phyloP scores from a whole-genome alignment of 1,139 yeast species.

The Hyphopichia fennica region DNA sequence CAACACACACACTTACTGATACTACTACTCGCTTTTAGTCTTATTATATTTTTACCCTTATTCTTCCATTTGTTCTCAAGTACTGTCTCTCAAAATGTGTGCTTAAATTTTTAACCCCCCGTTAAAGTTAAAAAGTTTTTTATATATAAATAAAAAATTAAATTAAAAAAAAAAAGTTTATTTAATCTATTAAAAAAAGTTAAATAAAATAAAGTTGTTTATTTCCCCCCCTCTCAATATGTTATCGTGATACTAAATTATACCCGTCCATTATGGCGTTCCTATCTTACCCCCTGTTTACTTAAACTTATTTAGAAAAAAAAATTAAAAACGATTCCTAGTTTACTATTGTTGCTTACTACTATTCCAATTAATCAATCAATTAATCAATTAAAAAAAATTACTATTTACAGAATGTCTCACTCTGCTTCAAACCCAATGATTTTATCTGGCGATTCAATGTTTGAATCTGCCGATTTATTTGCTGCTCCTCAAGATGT shows the following conservation, averaged over 20 bases:
- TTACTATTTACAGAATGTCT: conserved; percentile 19
- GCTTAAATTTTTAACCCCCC: conserved; percentile 26
- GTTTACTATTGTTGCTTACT: not conserved
- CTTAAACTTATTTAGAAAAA: not conserved
- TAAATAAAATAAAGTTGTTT: conserved; percentile 6
- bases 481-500: conserved; percentile 12
- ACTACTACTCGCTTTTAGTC: conserved; percentile 2
- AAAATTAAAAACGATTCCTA: not conserved
- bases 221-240: conserved; percentile 16
- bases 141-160: conserved; percentile 1
- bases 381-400: not conserved
- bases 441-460: conserved; percentile 29
- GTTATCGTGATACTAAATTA: conserved; percentile 25
- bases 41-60: conserved; percentile 13
- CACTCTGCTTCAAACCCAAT: conserved; percentile 24
- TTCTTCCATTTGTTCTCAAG: conserved; percentile 8
- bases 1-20: not conserved
- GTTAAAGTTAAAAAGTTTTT: conserved; percentile 3
- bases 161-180: conserved; percentile 2
- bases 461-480: conserved; percentile 27
- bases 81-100: conserved; percentile 26
- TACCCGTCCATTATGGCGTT: conserved; percentile 35
- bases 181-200: conserved; percentile 5
- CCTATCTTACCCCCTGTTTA: conserved; percentile 2
- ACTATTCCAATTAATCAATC: conserved; percentile 2